These are phyloP conservation scores for Fraxinus platypoda DNA, from an alignment of 305 asterid species.

Conservation along the genomic window DNA sequence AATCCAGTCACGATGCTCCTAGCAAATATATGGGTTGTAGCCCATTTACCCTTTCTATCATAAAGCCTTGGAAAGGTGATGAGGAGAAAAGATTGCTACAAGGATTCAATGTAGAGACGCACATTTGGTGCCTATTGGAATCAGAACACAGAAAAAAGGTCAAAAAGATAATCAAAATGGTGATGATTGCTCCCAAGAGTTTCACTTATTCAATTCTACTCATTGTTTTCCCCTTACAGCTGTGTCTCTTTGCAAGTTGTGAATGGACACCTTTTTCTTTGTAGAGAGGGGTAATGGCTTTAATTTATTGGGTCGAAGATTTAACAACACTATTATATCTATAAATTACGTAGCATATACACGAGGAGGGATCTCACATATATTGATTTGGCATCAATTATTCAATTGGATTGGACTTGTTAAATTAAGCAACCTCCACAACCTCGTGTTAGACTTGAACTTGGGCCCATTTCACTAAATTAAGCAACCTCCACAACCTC, in stretches of 20 bases:
- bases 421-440: no score
- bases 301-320: not conserved
- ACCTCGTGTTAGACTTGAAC: no score
- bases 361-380: no score
- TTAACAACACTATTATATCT: not conserved
- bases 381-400: no score
- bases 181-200: constrained; percentile 46
- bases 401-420: no score
- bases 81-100: constrained; percentile 24
- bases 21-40: constrained; percentile 12
- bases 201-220: constrained; percentile 25
- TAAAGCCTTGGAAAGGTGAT: constrained; percentile 39
- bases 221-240: constrained; percentile 41
- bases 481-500: no score
- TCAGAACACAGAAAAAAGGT: constrained; percentile 14
- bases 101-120: constrained; percentile 27
- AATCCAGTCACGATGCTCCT: constrained; percentile 7
- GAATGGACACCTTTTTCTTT: constrained; percentile 11
- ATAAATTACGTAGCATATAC: no score
- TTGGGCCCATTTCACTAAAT: no score
- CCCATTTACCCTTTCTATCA: constrained; percentile 28
- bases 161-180: constrained; percentile 55
- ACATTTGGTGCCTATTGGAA: constrained; percentile 28
- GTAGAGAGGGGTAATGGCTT: not conserved
- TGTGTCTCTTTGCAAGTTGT: constrained; percentile 30